Evolutionary conservation across 306 rosid species (phyloP).

Genomic region (Vigna radiata): DNA sequence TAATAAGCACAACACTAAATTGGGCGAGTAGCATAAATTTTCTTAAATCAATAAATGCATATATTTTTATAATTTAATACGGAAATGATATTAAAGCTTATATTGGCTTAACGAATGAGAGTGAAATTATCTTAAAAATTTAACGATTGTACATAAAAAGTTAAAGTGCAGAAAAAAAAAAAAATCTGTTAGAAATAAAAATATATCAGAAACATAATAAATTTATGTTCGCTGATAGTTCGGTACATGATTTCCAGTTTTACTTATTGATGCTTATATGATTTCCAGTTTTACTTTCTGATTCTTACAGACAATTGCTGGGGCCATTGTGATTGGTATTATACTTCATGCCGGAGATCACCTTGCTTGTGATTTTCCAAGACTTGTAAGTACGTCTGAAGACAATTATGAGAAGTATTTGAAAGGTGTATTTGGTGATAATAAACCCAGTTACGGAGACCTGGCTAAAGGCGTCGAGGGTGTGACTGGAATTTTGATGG

Average conservation of each 20-base stretch:
- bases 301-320: constrained; percentile 74
- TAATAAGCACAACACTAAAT: too few species aligned
- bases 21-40: too few species aligned
- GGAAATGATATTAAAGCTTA: not conserved
- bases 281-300: constrained; percentile 19
- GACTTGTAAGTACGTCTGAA: constrained; percentile 54
- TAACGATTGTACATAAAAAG: not conserved
- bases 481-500: constrained; percentile 89
- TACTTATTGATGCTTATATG: constrained; percentile 25
- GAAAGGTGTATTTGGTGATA: constrained; percentile 62
- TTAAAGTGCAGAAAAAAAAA: not conserved
- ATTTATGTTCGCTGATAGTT: constrained; percentile 13
- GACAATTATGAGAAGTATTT: constrained; percentile 43
- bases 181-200: not conserved
- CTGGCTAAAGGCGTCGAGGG: constrained; percentile 77
- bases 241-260: constrained; percentile 9
- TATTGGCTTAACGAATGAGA: not conserved
- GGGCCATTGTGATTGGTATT: constrained; percentile 85
- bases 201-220: not conserved
- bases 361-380: constrained; percentile 95
- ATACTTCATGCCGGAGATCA: constrained; percentile 92
- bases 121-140: not conserved
- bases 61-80: not conserved
- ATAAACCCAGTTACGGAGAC: constrained; percentile 67
- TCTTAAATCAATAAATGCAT: not conserved